Evolutionary conservation across 257 asterid species (phyloP).

Genomic region (Lycium barbarum): DNA sequence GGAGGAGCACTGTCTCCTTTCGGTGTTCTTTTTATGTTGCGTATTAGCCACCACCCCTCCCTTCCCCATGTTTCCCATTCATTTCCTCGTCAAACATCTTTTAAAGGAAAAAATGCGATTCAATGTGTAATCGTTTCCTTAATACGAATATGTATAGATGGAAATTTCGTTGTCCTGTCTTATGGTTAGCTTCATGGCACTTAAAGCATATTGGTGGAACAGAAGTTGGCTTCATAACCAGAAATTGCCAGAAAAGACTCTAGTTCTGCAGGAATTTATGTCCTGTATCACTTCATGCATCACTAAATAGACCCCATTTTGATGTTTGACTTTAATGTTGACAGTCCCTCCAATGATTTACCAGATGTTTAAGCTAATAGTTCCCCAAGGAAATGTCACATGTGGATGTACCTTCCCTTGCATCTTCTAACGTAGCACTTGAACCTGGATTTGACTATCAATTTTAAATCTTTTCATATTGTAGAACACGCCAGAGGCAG

Average conservation of each 20-base stretch:
- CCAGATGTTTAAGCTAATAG: neutral
- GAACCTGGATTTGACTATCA: neutral
- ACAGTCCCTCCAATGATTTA: neutral
- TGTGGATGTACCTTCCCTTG: neutral
- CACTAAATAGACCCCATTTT: neutral
- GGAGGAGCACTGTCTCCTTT: neutral
- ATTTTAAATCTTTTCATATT: conserved; percentile 27
- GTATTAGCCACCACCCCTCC: neutral
- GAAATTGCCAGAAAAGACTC: neutral
- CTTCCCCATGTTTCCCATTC: neutral
- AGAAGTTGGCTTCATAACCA: conserved; percentile 16
- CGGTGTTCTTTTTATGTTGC: neutral
- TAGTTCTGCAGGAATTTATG: neutral
- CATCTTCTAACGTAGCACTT: conserved; percentile 18
- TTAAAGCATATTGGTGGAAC: neutral
- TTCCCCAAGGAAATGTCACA: neutral
- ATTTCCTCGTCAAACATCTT: neutral
- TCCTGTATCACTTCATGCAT: neutral
- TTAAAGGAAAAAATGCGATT: neutral
- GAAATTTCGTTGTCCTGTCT: neutral
- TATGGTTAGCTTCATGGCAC: neutral
- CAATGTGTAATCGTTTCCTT: conserved; percentile 6
- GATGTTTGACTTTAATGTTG: neutral
- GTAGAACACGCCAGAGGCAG: conserved; percentile 60
- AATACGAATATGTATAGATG: neutral